Base-by-base conservation (phyloP, 2,329 filamentous ascomycete species). In the Colletotrichum noveboracense region DNA sequence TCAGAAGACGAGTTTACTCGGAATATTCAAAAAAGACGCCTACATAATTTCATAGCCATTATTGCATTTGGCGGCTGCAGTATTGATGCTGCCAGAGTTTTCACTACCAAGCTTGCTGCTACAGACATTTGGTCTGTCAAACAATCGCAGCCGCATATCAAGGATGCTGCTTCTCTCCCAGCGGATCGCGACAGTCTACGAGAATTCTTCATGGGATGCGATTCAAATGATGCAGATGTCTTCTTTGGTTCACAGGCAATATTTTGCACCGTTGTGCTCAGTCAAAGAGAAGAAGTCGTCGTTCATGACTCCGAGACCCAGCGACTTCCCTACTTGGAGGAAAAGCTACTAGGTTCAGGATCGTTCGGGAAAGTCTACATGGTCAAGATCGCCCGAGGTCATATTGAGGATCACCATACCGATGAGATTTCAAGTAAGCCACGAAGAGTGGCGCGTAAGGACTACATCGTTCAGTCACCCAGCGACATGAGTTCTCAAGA, bases 391-490 rank as follows among this genome's bases (percentile, higher is more conserved):
- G 84, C 83, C 13, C 77, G 77, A 34, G 81, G 82, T 2, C 85
- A 87, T 66, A 80, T 86, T 62, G 65, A 73, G 30, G 77, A 80
- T 60, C 74, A 75, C 6, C 76, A 76, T 5, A 71, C 66, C 5
- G 75, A 73, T 43, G 62, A 62, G 14, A 65, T 69, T 3, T 76
- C 78, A 58, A 80, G 80, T 64, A 77, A 69, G 6, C 71, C 80
- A 55, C 76, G 72, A 28, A 70, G 38, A 84, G 26, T 71, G 48
- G 84, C 85, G 2, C 82, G 84, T 28, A 86, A 86, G 64, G 85
- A 86, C 67, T 86, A 83, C 71, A 78, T 81, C 18, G 78, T 82
- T 14, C 80, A 71, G 26, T 77, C 73, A 4, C 13, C 30, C 5
- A 9, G 34, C 30, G 77, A 79, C 21, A 77, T 75, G 14, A 70